Percentiles rank a stretch among this genome's conserved stretches.
These are phyloP conservation scores for Aspergillus neotritici DNA, from an alignment of 2,329 filamentous ascomycete genomes.

Conservation along the genomic window DNA sequence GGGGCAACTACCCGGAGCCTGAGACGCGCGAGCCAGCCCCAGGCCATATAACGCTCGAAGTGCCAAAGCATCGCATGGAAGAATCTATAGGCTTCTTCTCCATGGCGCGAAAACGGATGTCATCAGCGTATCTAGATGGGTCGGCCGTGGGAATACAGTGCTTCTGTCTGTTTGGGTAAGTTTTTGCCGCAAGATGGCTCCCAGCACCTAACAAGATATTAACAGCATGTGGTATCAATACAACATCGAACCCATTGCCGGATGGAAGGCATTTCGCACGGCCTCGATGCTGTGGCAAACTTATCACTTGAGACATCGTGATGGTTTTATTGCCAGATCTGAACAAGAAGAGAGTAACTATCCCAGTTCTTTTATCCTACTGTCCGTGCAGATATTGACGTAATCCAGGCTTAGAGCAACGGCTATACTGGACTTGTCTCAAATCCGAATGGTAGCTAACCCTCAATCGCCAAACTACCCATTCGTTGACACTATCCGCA, in stretches of 20 bases:
- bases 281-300: conserved; percentile 24
- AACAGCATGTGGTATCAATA: conserved; percentile 23
- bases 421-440: conserved; percentile 23
- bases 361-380: too few species aligned
- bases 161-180: conserved; percentile 21
- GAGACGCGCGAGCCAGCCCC: conserved; percentile 15
- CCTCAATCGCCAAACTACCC: not conserved
- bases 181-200: not conserved
- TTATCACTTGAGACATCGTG: conserved; percentile 20
- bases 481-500: conserved; percentile 5
- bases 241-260: conserved; percentile 21
- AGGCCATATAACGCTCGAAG: conserved; percentile 15
- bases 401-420: conserved; percentile 17
- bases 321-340: conserved; percentile 14
- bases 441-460: conserved; percentile 20
- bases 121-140: conserved; percentile 20
- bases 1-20: conserved; percentile 21
- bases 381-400: not conserved
- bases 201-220: not conserved
- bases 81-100: conserved; percentile 18
- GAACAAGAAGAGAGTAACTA: conserved; percentile 19
- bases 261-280: conserved; percentile 24
- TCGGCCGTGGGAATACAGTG: conserved; percentile 19
- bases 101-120: conserved; percentile 21
- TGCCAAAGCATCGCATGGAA: conserved; percentile 20